Evolutionary conservation across 2,329 filamentous ascomycete genomes (phyloP).

Genomic region (Fonsecaea nubica): DNA sequence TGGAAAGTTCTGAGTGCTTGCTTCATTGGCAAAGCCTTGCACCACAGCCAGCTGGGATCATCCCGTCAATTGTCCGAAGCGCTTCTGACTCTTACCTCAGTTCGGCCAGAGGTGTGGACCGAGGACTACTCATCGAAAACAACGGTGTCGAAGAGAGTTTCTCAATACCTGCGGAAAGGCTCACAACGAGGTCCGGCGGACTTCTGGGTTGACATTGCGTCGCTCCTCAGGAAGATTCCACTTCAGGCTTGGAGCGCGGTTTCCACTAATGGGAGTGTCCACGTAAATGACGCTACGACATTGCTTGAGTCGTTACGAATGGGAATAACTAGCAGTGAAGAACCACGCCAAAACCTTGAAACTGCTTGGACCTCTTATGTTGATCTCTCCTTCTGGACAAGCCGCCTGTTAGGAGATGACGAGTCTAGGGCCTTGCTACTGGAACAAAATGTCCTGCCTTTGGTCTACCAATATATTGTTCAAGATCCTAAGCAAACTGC

Average conservation of each 20-base stretch:
- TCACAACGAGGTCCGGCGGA: slow-evolving; percentile 75
- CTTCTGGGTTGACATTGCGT: slow-evolving; percentile 75
- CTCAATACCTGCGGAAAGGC: slow-evolving; percentile 78
- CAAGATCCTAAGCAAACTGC: slow-evolving; percentile 53
- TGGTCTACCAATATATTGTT: slow-evolving; percentile 61
- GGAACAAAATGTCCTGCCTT: slow-evolving; percentile 57
- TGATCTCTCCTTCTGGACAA: slow-evolving; percentile 64
- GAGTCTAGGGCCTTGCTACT: slow-evolving; percentile 57
- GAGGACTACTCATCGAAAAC: slow-evolving; percentile 66
- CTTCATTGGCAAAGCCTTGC: slow-evolving; percentile 77
- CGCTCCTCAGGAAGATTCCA: slow-evolving; percentile 66
- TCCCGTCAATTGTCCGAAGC: slow-evolving; percentile 72
- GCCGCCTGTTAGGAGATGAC: slow-evolving; percentile 54
- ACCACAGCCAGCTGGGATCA: slow-evolving; percentile 75
- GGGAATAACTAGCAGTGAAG: slow-evolving; percentile 76
- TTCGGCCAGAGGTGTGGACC: slow-evolving; percentile 76
- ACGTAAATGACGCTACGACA: slow-evolving; percentile 60
- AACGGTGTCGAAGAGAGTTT: slow-evolving; percentile 64
- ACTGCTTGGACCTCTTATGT: slow-evolving; percentile 65
- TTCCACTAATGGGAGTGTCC: slow-evolving; percentile 40
- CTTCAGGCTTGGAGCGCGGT: slow-evolving; percentile 60
- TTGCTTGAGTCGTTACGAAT: slow-evolving; percentile 72
- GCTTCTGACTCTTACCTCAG: slow-evolving; percentile 69
- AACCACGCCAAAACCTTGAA: slow-evolving; percentile 56
- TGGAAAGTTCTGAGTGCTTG: slow-evolving; percentile 71